Evolutionary conservation across 805 yeast species (phyloP), one percentile per base, ranked within the genome.

Genomic region (Spathaspora boniae): DNA sequence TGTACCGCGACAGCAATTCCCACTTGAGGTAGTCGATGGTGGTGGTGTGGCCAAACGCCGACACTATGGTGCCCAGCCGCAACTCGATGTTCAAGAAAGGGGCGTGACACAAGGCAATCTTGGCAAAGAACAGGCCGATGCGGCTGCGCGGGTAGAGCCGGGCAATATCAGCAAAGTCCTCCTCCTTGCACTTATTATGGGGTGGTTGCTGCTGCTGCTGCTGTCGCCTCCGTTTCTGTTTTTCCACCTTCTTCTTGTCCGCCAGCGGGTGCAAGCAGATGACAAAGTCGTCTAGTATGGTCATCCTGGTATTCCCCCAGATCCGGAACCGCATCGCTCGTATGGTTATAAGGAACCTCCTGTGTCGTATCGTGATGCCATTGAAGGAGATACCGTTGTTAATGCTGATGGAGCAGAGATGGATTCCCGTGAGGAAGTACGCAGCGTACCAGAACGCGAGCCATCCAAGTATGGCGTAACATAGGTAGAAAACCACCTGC

Each of bases 301-400:
- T 25, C 47, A 44, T 53, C 27, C 58, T 42, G 14, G 60, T 41
- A 33, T 58, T 62, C 5, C 71, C 70, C 72, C 72, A 67, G 14
- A 65, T 48, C 25, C 64, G 44, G 21, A 65, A 43, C 16, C 67
- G 41, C 2, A 63, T 29, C 9, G 61, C 51, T 8, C 46, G 41
- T 5, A 60, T 30, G 3, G 36, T 17, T 1, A 65, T 11, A 12
- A 31, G 16, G n/a, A 36, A n/a, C 18, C 30, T 33, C 18, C 36
- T 39, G 16, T 45, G 37, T 8, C 34, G 34, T 35, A 58, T 34
- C 4, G 49, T 32, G 16, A 67, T 44, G 4, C 56, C 47, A 41
- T 64, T 62, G 43, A 65, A 46, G 60, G 50, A 60, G 2, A 67
- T 35, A 8, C 72, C 72, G 42, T 65, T 65, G 43, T 58, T 62